Conservation (phyloP, 192 early-diverging fungal genomes). For the Gigaspora rosea region DNA sequence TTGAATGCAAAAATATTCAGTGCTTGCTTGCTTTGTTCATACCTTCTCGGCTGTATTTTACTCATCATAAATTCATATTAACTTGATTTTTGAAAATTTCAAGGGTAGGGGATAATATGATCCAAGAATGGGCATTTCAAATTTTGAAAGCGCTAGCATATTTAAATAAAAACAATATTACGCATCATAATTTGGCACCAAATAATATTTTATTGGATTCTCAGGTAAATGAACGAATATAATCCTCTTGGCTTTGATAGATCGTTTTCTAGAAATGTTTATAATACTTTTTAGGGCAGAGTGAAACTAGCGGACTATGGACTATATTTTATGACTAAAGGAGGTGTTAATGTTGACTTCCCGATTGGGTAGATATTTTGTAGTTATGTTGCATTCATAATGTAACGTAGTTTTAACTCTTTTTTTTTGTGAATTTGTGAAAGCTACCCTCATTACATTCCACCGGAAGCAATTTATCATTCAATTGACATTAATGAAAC, state of each 20-base stretch:
- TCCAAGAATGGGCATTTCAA: conserved; percentile 55
- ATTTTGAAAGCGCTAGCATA: conserved; percentile 54
- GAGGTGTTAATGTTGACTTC: conserved; percentile 58
- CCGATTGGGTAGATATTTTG: conserved; percentile 50
- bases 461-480: conserved; percentile 30
- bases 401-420: conserved; percentile 36
- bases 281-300: conserved; percentile 32
- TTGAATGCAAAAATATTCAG: no score
- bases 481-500: conserved; percentile 6
- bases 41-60: neutral
- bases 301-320: conserved; percentile 60
- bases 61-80: neutral
- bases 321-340: conserved; percentile 59
- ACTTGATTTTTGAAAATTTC: neutral
- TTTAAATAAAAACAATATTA: conserved; percentile 49
- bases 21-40: neutral
- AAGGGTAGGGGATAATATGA: conserved; percentile 32
- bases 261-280: neutral
- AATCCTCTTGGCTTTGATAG: no score
- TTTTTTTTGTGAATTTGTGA: conserved; percentile 33
- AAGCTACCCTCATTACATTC: conserved; percentile 30
- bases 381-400: neutral
- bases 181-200: conserved; percentile 47
- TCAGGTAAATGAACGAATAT: conserved; percentile 37
- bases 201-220: conserved; percentile 53